Conservation (phyloP, 2,329 filamentous ascomycete genomes). For the Blastomyces silverae region DNA sequence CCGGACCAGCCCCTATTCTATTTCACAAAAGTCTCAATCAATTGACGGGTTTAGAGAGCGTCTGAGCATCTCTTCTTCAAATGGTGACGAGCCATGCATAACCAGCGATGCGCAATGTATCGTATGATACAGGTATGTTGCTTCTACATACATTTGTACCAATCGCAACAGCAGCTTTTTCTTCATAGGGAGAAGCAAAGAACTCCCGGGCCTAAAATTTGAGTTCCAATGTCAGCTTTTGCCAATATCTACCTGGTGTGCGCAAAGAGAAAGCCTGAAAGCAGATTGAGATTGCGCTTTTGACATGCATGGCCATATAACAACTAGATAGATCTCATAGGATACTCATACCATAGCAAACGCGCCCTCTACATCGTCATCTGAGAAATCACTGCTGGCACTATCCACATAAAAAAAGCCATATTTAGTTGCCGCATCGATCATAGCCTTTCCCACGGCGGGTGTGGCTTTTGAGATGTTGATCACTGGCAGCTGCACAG, state of each 20-base stretch:
- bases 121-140: background rate
- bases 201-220: constrained; percentile 58
- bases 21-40: constrained; percentile 8
- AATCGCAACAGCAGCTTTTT: constrained; percentile 70
- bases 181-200: constrained; percentile 61
- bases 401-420: constrained; percentile 89
- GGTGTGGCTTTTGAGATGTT: constrained; percentile 62
- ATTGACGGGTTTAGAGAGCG: background rate
- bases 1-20: constrained; percentile 83
- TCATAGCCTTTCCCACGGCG: constrained; percentile 58
- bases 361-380: constrained; percentile 58
- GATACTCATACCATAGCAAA: constrained; percentile 61
- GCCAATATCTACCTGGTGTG: background rate
- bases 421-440: constrained; percentile 71
- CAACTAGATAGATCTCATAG: background rate
- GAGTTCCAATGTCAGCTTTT: constrained; percentile 1
- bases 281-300: background rate
- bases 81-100: background rate
- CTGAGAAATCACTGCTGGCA: constrained; percentile 60
- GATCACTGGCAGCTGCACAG: constrained; percentile 65
- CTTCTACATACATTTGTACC: constrained; percentile 48
- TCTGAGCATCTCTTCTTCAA: background rate
- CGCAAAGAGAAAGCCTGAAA: background rate
- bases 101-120: constrained; percentile 9
- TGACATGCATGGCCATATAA: background rate